Conservation (phyloP, 352 stramenopile species). For the Globisporangium cederbergense region DNA sequence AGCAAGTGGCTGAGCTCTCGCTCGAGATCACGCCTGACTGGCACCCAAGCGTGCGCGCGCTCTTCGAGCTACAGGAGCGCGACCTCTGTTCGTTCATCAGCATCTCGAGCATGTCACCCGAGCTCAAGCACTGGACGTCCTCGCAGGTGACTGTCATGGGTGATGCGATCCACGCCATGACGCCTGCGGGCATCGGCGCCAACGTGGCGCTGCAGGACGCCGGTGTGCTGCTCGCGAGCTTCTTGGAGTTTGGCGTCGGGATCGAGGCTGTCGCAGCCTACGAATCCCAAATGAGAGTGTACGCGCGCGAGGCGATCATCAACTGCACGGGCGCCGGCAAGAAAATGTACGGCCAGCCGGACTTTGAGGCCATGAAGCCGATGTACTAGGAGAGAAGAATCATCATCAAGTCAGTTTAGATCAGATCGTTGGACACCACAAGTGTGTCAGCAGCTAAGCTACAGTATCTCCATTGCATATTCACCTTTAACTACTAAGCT, state of each 20-base stretch:
- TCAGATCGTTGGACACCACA: too few species aligned
- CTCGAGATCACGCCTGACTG: conserved; percentile 3
- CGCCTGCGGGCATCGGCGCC: conserved; percentile 4
- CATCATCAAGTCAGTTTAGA: too few species aligned
- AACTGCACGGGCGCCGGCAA: not conserved
- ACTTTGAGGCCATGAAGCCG: conserved; percentile 10
- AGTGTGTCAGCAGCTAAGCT: too few species aligned
- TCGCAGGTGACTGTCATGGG: conserved; percentile 8
- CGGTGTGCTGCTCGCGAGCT: conserved; percentile 1
- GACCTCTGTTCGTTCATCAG: not conserved
- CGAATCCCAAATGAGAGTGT: conserved; percentile 8
- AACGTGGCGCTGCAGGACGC: conserved; percentile 14
- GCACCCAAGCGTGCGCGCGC: conserved; percentile 8
- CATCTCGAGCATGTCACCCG: conserved; percentile 10
- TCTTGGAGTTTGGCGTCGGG: not conserved
- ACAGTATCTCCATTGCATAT: too few species aligned
- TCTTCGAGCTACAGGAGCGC: conserved; percentile 8
- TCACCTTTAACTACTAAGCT: too few species aligned
- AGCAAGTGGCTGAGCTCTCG: not conserved
- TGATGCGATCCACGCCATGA: conserved; percentile 16
- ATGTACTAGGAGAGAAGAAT: not conserved
- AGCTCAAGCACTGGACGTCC: conserved; percentile 5
- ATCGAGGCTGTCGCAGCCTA: conserved; percentile 1
- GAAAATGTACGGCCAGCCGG: conserved; percentile 13
- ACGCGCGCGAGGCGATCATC: conserved; percentile 2